These are phyloP conservation scores for Teunomyces kruisii DNA, from an alignment of 805 yeast species.

Conservation along the genomic window DNA sequence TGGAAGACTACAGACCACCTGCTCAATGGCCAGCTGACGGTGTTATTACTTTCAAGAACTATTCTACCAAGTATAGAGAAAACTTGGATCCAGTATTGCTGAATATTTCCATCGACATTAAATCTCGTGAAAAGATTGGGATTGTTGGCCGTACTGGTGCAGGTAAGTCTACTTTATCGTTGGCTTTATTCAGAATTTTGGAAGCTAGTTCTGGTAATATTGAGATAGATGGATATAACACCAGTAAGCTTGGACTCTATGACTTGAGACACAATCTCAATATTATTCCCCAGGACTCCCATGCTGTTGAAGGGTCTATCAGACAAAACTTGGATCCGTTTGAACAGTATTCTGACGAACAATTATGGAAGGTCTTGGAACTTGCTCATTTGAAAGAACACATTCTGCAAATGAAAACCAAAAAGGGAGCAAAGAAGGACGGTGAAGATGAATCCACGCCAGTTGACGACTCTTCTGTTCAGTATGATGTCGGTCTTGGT, in stretches of 20 bases:
- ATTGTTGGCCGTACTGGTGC: constrained; percentile 34
- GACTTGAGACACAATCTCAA: constrained; percentile 27
- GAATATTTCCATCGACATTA: constrained; percentile 21
- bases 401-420: constrained; percentile 22
- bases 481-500: constrained; percentile 13
- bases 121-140: constrained; percentile 26
- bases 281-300: constrained; percentile 30
- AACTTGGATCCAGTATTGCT: constrained; percentile 26
- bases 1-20: constrained; percentile 13
- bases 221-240: constrained; percentile 22
- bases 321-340: constrained; percentile 30
- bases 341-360: constrained; percentile 18
- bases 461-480: not conserved
- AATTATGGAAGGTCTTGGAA: constrained; percentile 26
- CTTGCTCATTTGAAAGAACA: constrained; percentile 27
- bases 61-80: constrained; percentile 24
- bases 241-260: constrained; percentile 22
- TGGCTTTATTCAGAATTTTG: constrained; percentile 28
- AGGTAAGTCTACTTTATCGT: constrained; percentile 28
- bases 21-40: constrained; percentile 24
- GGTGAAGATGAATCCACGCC: not conserved
- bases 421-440: constrained; percentile 4
- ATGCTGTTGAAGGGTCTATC: constrained; percentile 24
- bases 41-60: constrained; percentile 21
- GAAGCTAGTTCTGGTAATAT: constrained; percentile 26